A percentile compares a stretch with the other conserved stretches of the same genome.
Evolutionary conservation across 495 filamentous ascomycete genomes (phyloP).

Genomic region (Halenospora varia): DNA sequence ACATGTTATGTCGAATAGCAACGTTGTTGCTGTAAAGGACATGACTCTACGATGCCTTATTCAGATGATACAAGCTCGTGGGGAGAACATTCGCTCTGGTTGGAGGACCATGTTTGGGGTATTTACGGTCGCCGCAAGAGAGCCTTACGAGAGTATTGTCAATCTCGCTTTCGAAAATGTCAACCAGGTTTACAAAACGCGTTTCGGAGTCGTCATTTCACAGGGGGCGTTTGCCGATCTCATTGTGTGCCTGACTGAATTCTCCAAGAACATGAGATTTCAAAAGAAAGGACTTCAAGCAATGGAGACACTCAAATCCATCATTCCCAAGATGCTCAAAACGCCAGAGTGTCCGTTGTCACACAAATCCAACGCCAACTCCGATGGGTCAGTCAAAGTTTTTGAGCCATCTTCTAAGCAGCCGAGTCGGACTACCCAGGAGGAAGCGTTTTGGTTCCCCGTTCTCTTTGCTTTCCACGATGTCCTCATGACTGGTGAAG

Average conservation of each 20-base stretch:
- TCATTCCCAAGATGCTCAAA: constrained; percentile 88
- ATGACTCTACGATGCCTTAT: constrained; percentile 96
- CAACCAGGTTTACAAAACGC: constrained; percentile 94
- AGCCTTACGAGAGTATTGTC: constrained; percentile 92
- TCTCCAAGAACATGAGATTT: constrained; percentile 96
- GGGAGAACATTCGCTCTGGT: constrained; percentile 92
- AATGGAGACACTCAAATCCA: constrained; percentile 89
- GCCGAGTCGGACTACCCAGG: constrained; percentile 60
- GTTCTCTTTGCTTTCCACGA: constrained; percentile 98
- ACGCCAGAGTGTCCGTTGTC: constrained; percentile 95
- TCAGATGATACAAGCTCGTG: constrained; percentile 97
- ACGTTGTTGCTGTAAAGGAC: constrained; percentile 87
- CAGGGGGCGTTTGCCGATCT: constrained; percentile 97
- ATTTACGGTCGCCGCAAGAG: constrained; percentile 90
- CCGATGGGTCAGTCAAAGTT: constrained; percentile 29
- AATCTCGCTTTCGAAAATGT: constrained; percentile 96
- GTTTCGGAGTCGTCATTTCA: constrained; percentile 91
- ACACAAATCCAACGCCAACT: constrained; percentile 36
- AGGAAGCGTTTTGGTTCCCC: constrained; percentile 98
- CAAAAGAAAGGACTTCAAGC: constrained; percentile 97
- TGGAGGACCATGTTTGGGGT: constrained; percentile 99
- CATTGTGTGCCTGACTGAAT: constrained; percentile 93
- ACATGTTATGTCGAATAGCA: constrained; percentile 92
- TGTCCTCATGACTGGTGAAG: constrained; percentile 97
- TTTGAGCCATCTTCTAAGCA: constrained; percentile 11